Evolutionary conservation across 2,329 filamentous ascomycete species (phyloP).

Genomic region (Arthrobotrys sinensis): DNA sequence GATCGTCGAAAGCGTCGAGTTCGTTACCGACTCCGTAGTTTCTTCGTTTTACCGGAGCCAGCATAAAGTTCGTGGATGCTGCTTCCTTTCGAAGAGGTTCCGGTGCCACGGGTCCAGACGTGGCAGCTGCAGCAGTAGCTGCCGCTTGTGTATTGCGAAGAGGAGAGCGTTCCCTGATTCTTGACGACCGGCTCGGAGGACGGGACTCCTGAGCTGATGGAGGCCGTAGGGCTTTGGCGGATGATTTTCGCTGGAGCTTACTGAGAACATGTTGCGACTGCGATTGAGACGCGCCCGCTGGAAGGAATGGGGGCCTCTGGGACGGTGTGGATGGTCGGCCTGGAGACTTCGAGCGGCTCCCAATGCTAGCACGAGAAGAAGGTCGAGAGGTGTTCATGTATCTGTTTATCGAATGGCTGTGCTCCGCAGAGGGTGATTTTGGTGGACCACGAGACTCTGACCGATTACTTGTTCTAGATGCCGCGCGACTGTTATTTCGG

Average conservation of each 20-base stretch:
- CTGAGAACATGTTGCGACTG: slow-evolving; percentile 84
- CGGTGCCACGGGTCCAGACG: slow-evolving; percentile 59
- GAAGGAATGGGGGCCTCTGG: slow-evolving; percentile 81
- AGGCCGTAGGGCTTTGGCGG: slow-evolving; percentile 80
- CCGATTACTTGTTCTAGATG: slow-evolving; percentile 61
- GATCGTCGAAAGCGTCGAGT: slow-evolving; percentile 92
- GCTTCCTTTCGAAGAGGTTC: slow-evolving; percentile 68
- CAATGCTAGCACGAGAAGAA: slow-evolving; percentile 62
- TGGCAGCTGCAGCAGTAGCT: background rate
- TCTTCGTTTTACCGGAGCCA: slow-evolving; percentile 78
- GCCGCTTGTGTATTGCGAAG: slow-evolving; percentile 64
- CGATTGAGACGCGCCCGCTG: slow-evolving; percentile 79
- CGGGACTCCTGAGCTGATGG: slow-evolving; percentile 69
- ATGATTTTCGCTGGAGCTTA: slow-evolving; percentile 77
- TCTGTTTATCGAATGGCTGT: slow-evolving; percentile 43
- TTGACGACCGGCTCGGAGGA: slow-evolving; percentile 67
- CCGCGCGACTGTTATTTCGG: slow-evolving; percentile 68
- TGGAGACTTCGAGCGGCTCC: slow-evolving; percentile 78
- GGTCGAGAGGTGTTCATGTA: slow-evolving; percentile 60
- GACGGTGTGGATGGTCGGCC: slow-evolving; percentile 73
- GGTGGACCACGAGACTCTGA: slow-evolving; percentile 51
- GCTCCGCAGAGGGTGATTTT: slow-evolving; percentile 46
- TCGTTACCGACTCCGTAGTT: slow-evolving; percentile 94
- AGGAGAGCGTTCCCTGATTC: slow-evolving; percentile 49
- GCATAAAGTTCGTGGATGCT: slow-evolving; percentile 79